Conservation (phyloP, 768 basidiomycete genomes). For the Leccinum disarticulatum region DNA sequence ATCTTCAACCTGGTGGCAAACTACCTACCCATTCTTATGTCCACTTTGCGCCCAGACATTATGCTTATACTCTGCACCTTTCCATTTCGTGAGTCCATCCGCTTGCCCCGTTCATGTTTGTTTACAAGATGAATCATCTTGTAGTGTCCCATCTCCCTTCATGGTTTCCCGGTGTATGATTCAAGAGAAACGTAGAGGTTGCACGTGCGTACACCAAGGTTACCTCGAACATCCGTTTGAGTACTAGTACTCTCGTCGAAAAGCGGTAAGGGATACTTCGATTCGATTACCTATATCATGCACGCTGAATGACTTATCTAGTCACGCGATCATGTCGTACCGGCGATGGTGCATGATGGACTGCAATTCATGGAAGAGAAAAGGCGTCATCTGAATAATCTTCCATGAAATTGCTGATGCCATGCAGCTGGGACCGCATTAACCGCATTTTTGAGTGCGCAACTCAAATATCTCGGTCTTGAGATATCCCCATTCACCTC, state of each 20-base stretch:
- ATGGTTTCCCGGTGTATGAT: background rate
- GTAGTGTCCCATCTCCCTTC: background rate
- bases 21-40: background rate
- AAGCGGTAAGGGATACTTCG: background rate
- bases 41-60: background rate
- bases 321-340: background rate
- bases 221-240: conserved; percentile 5
- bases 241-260: background rate
- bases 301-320: background rate
- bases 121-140: background rate
- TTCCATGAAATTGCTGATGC: background rate
- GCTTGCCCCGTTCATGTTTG: background rate
- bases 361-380: background rate
- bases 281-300: background rate
- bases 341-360: background rate
- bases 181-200: conserved; percentile 1
- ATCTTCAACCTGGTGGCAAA: background rate
- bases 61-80: background rate
- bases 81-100: background rate
- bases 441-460: background rate
- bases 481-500: background rate
- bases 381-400: background rate
- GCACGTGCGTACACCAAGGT: background rate
- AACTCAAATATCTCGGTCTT: background rate
- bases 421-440: background rate